Evolutionary conservation across 2,329 filamentous ascomycete genomes (phyloP).

Genomic region (Samsoniella hepiali): DNA sequence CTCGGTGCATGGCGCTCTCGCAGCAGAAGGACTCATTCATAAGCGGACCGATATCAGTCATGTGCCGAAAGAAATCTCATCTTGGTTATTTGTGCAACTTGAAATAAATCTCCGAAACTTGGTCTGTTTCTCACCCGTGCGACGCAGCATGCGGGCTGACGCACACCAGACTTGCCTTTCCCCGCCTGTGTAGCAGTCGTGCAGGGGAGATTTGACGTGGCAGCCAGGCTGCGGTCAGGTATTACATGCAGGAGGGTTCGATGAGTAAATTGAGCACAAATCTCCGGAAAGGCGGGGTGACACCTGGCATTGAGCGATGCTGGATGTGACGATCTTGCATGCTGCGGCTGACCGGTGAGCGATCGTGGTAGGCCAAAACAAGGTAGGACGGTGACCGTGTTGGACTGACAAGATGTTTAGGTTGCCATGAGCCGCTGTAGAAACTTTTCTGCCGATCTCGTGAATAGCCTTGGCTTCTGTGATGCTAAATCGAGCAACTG

Average conservation of each 20-base stretch:
- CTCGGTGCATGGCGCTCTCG: too few species aligned
- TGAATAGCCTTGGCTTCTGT: neutral
- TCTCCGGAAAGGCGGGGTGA: neutral
- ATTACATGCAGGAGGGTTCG: neutral
- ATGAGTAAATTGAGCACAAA: neutral
- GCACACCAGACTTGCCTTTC: neutral
- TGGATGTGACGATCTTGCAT: constrained; percentile 4
- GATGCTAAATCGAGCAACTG: neutral
- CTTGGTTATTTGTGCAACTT: neutral
- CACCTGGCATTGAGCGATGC: neutral
- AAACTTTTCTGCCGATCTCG: neutral
- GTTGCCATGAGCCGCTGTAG: too few species aligned
- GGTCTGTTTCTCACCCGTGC: neutral
- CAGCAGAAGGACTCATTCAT: neutral
- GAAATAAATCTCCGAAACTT: neutral
- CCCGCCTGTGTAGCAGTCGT: constrained; percentile 12
- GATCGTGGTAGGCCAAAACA: neutral
- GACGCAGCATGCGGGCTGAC: constrained; percentile 11
- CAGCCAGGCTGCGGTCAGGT: neutral
- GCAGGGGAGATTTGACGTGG: constrained; percentile 15
- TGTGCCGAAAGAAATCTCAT: neutral
- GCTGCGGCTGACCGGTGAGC: constrained; percentile 1
- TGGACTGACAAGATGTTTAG: neutral
- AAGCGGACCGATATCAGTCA: neutral
- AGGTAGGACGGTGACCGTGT: neutral